Conservation (phyloP, 176 grass and related monocot species). For the Rhynchospora tenuis region DNA sequence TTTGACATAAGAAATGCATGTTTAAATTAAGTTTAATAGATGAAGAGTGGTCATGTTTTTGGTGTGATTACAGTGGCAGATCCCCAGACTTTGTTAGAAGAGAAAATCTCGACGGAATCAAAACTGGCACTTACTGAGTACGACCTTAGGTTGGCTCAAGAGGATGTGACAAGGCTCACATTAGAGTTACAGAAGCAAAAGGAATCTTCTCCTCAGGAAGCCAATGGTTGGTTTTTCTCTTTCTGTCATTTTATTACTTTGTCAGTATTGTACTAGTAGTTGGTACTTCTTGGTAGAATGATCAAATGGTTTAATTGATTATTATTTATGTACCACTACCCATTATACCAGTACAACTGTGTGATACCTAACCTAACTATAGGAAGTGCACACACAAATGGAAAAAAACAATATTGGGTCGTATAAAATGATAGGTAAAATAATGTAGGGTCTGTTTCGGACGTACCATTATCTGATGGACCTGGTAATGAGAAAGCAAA, state of each 20-base stretch:
- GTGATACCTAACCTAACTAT: neutral
- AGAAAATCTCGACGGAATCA: slow-evolving; percentile 67
- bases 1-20: neutral
- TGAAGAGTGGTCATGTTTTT: neutral
- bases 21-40: neutral
- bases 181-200: slow-evolving; percentile 71
- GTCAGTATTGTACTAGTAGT: slow-evolving; percentile 1
- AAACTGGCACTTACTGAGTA: slow-evolving; percentile 72
- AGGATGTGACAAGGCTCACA: slow-evolving; percentile 70
- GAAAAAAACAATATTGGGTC: neutral
- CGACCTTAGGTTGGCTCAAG: slow-evolving; percentile 83
- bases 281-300: slow-evolving; percentile 11
- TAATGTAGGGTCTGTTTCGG: slow-evolving; percentile 35
- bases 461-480: slow-evolving; percentile 43
- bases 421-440: slow-evolving; percentile 8
- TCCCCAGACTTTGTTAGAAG: slow-evolving; percentile 90
- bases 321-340: neutral
- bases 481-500: slow-evolving; percentile 40
- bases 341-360: neutral
- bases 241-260: slow-evolving; percentile 16
- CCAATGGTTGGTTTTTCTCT: slow-evolving; percentile 42
- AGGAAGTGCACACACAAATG: neutral
- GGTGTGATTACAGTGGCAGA: slow-evolving; percentile 63
- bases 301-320: neutral
- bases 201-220: slow-evolving; percentile 40